Conservation (phyloP, 805 yeast species). For the Yarrowia sp. region DNA sequence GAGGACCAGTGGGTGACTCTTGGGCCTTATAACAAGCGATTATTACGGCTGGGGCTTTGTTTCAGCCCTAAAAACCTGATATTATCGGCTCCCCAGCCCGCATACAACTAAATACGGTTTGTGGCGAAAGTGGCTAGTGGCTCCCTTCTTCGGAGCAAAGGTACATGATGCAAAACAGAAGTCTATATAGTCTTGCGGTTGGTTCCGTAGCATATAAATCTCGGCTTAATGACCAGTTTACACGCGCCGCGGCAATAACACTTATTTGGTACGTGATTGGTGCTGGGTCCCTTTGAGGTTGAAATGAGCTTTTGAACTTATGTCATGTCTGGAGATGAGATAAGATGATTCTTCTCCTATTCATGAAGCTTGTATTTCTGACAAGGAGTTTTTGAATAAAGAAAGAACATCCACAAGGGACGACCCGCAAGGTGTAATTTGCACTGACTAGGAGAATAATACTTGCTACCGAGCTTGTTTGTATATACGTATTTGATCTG, state of each 20-base stretch:
- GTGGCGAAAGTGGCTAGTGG: constrained; percentile 16
- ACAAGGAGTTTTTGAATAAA: not conserved
- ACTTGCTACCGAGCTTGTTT: no score
- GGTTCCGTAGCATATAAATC: not conserved
- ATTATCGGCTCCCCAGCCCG: not conserved
- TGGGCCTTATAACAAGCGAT: no score
- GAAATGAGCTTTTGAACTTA: not conserved
- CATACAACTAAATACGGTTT: not conserved
- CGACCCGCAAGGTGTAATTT: no score
- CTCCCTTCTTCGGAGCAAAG: constrained; percentile 4
- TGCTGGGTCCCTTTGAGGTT: not conserved
- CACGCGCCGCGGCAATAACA: not conserved
- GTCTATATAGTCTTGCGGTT: not conserved
- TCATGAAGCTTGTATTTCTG: not conserved
- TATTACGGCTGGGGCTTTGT: no score
- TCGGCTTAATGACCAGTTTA: not conserved
- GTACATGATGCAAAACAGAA: not conserved
- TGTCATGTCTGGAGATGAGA: not conserved
- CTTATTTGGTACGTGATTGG: not conserved
- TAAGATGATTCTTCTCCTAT: not conserved
- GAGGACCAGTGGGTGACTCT: no score
- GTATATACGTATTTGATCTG: no score
- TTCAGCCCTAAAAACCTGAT: not conserved
- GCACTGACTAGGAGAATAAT: no score
- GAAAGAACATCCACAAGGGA: no score